phyloP scores from a whole-genome alignment of 345 rosid species.

The Erucastrum elatum region DNA sequence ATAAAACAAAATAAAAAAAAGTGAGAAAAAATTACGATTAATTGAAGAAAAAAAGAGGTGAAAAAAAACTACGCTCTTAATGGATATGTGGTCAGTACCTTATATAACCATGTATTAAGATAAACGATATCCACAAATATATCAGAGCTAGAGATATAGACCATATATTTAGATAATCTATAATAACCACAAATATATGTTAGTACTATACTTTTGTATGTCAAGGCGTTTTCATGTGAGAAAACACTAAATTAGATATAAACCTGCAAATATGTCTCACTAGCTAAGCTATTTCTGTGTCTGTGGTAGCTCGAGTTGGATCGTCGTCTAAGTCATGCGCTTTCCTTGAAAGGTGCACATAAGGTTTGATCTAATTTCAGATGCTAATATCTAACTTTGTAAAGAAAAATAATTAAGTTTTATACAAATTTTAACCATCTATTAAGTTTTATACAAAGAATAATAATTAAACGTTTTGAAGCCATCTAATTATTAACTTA shows the following conservation, averaged over 20 bases:
- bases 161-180: conserved; percentile 10
- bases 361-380: not conserved
- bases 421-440: not conserved
- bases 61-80: too few species aligned
- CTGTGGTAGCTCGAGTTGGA: conserved; percentile 24
- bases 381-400: not conserved
- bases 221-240: conserved; percentile 1
- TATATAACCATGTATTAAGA: not conserved
- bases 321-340: conserved; percentile 1
- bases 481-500: not conserved
- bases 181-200: conserved; percentile 14
- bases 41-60: too few species aligned
- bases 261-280: conserved; percentile 20
- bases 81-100: too few species aligned
- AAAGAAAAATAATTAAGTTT: not conserved
- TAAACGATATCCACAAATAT: conserved; percentile 23
- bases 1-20: too few species aligned
- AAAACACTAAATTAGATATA: conserved; percentile 16
- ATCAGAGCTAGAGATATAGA: not conserved
- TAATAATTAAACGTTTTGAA: not conserved
- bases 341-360: conserved; percentile 14
- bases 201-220: not conserved
- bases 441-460: too few species aligned
- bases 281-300: conserved; percentile 7
- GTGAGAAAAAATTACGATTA: too few species aligned